Base-by-base conservation (phyloP, 2,329 filamentous ascomycete species). In the Bipolaris victoriae region DNA sequence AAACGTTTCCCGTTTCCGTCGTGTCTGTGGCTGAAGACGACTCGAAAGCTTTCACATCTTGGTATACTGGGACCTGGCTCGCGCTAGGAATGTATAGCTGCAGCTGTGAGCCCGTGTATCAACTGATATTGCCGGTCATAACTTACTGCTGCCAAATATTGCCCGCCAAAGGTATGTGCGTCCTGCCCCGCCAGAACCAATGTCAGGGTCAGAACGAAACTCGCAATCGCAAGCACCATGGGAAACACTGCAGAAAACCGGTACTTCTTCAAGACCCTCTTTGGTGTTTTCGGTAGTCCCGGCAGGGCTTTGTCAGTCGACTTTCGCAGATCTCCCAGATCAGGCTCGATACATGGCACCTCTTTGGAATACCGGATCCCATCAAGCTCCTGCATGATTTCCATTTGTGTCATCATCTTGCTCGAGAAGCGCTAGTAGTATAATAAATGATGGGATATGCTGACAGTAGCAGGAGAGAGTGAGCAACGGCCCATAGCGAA, bases 81-180 rank as follows among this genome's bases (percentile, higher is more conserved):
- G 15, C 3, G 16, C 22, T 16, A 7, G 22, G 37, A 16, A 22
- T 36, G 5, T 57, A 35, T 18, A 57, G 7, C 54, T 57, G 13
- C 26, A 16, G n/a, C 18, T 9, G 41, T 56, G 15, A 56, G 35
- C n/a, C 29, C 7, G 29, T 31, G 3, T 31, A 10, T 9, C 11
- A 13, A 11, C 29, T 24, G n/a, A 11, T 2, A 6, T 15, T n/a
- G 10, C 9, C 18, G 18, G 3, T 13, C 2, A 6, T 13, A 35
- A 58, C 66, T 13, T 62, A 70, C 67, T 39, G 63, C 46, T 7
- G 69, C 24, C 33, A 69, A 41, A 49, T 63, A 70, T 36, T 64
- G 52, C 3, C 55, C 52, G 22, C 65, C 60, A 18, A 68, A 61
- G 0, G 39, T 55, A 1, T 56, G 52, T 1, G 51, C 47, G 11